phyloP scores from a whole-genome alignment of 495 filamentous ascomycete species.

The Alectoria sarmentosa region DNA sequence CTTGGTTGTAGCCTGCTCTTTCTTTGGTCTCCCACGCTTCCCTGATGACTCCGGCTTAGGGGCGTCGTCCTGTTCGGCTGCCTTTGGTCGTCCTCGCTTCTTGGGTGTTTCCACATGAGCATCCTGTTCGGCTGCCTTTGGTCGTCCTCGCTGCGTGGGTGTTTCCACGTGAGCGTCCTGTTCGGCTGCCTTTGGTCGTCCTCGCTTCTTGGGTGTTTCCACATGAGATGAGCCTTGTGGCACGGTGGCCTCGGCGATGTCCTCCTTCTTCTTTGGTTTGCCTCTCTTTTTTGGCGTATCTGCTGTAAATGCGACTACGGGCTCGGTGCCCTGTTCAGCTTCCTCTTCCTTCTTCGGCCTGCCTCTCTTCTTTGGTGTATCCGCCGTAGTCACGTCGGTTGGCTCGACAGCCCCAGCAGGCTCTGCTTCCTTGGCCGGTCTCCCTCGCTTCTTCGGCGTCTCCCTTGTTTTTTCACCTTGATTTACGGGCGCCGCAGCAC shows the following conservation, averaged over 20 bases:
- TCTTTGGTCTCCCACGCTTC: constrained; percentile 1
- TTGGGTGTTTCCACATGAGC: background rate
- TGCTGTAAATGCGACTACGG: background rate
- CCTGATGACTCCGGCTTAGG: background rate
- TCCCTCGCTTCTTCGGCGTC: background rate
- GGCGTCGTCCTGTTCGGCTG: background rate
- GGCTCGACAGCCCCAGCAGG: too few relatives aligned
- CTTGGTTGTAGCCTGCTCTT: background rate
- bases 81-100: background rate
- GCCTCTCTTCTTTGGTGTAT: too few relatives aligned
- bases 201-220: background rate
- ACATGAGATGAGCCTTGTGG: background rate
- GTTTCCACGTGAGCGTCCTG: background rate
- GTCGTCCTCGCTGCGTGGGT: background rate
- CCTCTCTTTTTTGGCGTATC: too few relatives aligned
- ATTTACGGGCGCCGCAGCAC: too few relatives aligned
- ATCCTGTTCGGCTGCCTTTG: background rate
- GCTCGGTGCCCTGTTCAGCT: background rate
- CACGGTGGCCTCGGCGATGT: background rate
- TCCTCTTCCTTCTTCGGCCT: background rate
- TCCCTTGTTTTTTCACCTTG: background rate
- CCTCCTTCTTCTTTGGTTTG: background rate
- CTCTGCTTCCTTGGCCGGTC: background rate
- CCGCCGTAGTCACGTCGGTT: too few relatives aligned
- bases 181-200: background rate